phyloP scores from a whole-genome alignment of 169 alveolate species.

The Eimeria falciformis region DNA sequence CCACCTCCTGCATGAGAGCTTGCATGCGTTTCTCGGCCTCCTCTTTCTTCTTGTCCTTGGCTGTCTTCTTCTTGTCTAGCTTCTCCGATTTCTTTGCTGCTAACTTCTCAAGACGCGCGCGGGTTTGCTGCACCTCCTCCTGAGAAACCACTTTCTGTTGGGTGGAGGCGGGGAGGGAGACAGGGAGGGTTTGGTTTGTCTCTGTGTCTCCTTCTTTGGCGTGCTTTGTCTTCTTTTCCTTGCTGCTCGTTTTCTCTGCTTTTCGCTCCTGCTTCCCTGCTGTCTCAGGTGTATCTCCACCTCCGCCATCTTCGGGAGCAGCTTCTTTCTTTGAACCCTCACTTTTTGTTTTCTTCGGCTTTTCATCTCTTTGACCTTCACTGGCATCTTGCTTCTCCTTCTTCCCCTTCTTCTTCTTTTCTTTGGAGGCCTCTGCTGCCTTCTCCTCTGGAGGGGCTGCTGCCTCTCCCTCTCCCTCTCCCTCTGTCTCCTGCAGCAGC shows the following conservation, averaged over 20 bases:
- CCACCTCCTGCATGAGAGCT: background rate
- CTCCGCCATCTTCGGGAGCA: background rate
- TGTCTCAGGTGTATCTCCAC: background rate
- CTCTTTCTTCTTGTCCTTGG: background rate
- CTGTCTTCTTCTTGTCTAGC: background rate
- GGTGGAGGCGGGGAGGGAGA: background rate
- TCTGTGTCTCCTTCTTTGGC: background rate
- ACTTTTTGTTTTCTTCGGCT: background rate
- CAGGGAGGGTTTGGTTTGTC: background rate
- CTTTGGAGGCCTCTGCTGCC: background rate
- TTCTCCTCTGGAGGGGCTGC: background rate
- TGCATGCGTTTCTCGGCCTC: background rate
- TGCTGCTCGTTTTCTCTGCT: background rate
- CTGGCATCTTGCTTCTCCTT: background rate
- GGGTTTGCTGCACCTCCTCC: background rate
- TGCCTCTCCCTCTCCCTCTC: background rate
- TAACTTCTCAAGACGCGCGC: background rate
- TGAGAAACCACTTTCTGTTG: background rate
- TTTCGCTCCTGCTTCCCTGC: background rate
- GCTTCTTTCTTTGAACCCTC: background rate
- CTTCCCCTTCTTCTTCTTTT: background rate
- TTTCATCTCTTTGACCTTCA: background rate
- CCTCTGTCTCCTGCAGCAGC: background rate
- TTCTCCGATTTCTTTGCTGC: background rate
- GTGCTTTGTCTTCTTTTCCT: background rate